These are phyloP conservation scores for Gossypium longicalyx DNA, from an alignment of 345 rosid genomes.

Conservation along the genomic window DNA sequence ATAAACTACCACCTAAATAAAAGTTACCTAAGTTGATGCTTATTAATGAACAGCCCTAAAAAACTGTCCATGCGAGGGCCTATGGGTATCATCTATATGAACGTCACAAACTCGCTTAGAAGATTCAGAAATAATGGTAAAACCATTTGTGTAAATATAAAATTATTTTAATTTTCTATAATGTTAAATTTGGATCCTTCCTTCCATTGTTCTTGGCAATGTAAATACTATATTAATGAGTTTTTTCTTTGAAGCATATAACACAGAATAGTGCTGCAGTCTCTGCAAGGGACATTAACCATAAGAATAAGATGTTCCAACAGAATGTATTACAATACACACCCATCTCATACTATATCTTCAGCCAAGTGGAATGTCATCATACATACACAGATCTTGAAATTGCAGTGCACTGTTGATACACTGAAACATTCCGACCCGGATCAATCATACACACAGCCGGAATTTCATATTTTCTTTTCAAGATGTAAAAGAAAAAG, in stretches of 20 bases:
- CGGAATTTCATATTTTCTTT: neutral
- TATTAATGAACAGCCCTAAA: neutral
- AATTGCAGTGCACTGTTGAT: neutral
- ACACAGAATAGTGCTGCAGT: neutral
- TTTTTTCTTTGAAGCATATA: neutral
- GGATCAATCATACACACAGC: neutral
- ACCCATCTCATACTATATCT: neutral
- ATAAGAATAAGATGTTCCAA: neutral
- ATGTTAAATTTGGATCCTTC: neutral
- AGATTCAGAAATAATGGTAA: slow-evolving; percentile 3
- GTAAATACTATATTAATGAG: neutral
- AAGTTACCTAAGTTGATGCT: slow-evolving; percentile 1
- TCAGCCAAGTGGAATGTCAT: slow-evolving; percentile 3
- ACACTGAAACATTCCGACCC: neutral
- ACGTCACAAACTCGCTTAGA: slow-evolving; percentile 2
- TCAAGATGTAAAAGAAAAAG: neutral
- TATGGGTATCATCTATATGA: neutral
- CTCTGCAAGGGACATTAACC: neutral
- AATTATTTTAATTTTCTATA: neutral
- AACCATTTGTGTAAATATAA: neutral
- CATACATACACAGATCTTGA: neutral
- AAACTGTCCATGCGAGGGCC: neutral
- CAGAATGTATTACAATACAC: neutral
- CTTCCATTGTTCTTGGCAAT: neutral
- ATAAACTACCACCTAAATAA: slow-evolving; percentile 26